These are phyloP conservation scores for Cryptococcus amylolentus DNA, from an alignment of 1,284 basidiomycete genomes.

Conservation along the genomic window DNA sequence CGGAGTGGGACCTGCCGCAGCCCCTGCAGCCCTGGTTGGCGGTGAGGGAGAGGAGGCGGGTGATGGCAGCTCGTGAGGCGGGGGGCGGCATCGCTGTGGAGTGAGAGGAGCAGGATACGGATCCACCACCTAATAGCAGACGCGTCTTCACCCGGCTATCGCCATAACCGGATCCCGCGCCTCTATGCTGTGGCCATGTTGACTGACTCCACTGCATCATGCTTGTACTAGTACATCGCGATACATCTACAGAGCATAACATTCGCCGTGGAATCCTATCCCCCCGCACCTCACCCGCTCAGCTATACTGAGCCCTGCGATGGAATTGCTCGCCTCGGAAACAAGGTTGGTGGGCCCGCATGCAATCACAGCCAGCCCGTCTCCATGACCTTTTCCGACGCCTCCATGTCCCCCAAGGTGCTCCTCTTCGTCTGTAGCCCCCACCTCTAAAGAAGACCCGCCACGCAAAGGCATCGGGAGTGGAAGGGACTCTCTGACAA, in stretches of 20 bases:
- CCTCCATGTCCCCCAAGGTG: background rate
- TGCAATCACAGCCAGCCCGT: conserved; percentile 41
- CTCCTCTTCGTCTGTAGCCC: conserved; percentile 8
- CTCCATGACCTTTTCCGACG: conserved; percentile 3
- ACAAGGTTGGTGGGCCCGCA: conserved; percentile 45
- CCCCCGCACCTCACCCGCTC: conserved; percentile 34
- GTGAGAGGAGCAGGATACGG: too few species aligned
- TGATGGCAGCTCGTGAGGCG: conserved; percentile 36
- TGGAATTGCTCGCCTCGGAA: conserved; percentile 39
- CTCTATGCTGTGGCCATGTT: background rate
- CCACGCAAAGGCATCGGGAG: conserved; percentile 2
- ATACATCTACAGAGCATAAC: conserved; percentile 30
- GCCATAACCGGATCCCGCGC: too few species aligned
- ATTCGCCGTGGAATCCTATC: conserved; percentile 40
- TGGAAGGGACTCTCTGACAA: conserved; percentile 34
- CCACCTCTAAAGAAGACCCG: background rate
- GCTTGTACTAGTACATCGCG: too few species aligned
- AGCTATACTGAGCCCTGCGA: conserved; percentile 28
- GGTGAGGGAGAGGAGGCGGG: conserved; percentile 39
- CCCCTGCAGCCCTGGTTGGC: conserved; percentile 43
- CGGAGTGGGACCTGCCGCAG: conserved; percentile 38
- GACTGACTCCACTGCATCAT: background rate
- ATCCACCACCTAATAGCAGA: background rate
- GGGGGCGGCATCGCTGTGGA: conserved; percentile 26
- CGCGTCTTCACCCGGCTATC: too few species aligned